Evolutionary conservation across 257 asterid species (phyloP).

Genomic region (Solanum rostratum): DNA sequence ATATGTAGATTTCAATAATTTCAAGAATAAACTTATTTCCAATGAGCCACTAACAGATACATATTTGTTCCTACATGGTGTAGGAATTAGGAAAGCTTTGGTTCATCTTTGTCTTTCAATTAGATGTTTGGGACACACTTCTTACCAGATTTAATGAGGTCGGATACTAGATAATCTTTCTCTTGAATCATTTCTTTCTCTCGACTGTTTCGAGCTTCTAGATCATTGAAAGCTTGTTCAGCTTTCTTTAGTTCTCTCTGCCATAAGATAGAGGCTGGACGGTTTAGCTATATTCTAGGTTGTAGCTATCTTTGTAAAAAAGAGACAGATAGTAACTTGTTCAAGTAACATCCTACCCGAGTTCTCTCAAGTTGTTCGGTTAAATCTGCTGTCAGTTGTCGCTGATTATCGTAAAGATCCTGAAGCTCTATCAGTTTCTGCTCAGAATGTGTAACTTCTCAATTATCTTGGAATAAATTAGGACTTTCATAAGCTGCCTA

Average conservation of each 20-base stretch:
- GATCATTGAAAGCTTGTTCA: conserved; percentile 24
- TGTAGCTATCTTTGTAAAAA: background rate
- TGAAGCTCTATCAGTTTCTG: conserved; percentile 41
- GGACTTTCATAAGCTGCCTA: background rate
- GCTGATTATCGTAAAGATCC: conserved; percentile 33
- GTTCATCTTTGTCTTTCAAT: background rate
- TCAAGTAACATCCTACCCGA: conserved; percentile 21
- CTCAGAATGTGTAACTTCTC: background rate
- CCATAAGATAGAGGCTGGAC: background rate
- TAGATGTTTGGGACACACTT: background rate
- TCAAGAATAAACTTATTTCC: background rate
- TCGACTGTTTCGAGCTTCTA: conserved; percentile 22
- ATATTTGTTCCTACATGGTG: background rate
- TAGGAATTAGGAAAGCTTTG: background rate
- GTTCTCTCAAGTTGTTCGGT: conserved; percentile 31
- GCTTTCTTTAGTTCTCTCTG: conserved; percentile 35
- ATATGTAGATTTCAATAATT: background rate
- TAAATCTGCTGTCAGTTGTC: conserved; percentile 28
- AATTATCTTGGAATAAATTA: background rate
- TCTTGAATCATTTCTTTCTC: conserved; percentile 23
- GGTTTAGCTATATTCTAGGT: background rate
- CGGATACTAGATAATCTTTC: conserved; percentile 25
- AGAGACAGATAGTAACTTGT: background rate
- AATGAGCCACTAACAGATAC: background rate
- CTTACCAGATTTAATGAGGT: conserved; percentile 27